Evolutionary conservation across 331 rosid genomes (phyloP), one percentile per base, ranked within the genome.

Genomic region (Phaseolus coccineus): DNA sequence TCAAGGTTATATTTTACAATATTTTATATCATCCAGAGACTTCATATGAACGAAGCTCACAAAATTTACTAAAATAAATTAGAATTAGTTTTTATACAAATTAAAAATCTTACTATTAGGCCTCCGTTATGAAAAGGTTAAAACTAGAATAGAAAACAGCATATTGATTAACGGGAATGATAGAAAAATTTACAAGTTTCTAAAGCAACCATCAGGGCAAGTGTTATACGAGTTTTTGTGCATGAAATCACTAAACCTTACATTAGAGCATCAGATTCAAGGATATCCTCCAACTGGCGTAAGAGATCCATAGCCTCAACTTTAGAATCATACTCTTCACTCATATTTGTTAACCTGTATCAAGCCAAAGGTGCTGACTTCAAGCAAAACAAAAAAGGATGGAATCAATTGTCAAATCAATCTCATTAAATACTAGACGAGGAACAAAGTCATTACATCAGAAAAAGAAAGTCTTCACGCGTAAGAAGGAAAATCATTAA

Each of bases 251-350:
- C 25, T 82, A 57, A 79, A 71, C 12, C 91, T 87, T 87, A 95
- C 99, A 95, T 90, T 44, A 81, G 75, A 58, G 93, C 88, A 69
- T 96, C 93, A 19, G 89, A 84, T 46, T 91, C 92, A 69, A 96
- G 83, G 63, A 88, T 87, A 19, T 71, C 83, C 75, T 96, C 92
- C 74, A 93, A 88, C 53, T 88, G 89, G 64, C 56, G 75, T 79
- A 95, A 85, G 15, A 93, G 79, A 84, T 83, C 85, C 35, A 25
- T 48, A 63, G 80, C 66, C 5, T 68, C 75, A 68, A 33, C 80
- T 82, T 81, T 69, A 55, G 76, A 80, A 68, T 19, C 48, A 31
- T 69, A 64, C 33, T 73, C 66, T 83, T 81, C 81, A 50, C 40
- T 80, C 87, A 74, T 80, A 33, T 80, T 80, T 71, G 5, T 24